Evolutionary conservation across 768 basidiomycete species (phyloP).

Genomic region (Boletus rubroflammeus): DNA sequence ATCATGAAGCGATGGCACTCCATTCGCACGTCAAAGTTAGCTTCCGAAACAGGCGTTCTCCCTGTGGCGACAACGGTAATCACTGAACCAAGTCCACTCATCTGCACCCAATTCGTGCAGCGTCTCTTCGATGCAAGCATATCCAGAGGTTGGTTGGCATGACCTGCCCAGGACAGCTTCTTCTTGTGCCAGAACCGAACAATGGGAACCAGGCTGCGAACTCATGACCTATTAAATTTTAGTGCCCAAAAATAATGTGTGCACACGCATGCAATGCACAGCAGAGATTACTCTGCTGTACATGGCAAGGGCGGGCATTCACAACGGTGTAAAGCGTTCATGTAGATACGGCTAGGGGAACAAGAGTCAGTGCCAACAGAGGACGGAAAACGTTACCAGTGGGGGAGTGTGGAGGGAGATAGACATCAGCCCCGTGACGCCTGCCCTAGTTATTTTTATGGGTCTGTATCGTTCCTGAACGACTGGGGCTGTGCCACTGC

Average conservation of each 20-base stretch:
- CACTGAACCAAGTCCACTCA: too few species aligned
- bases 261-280: constrained; percentile 27
- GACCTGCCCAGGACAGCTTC: too few species aligned
- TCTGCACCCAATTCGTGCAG: not conserved
- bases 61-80: not conserved
- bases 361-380: not conserved
- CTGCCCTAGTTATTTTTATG: not conserved
- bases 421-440: not conserved
- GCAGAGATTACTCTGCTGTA: constrained; percentile 21
- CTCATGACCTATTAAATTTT: not conserved
- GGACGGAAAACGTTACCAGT: not conserved
- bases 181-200: not conserved
- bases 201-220: not conserved
- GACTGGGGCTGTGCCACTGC: not conserved
- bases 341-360: not conserved
- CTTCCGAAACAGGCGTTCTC: not conserved
- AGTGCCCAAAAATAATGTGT: constrained; percentile 9
- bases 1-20: not conserved
- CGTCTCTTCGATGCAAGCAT: not conserved
- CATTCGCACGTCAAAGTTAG: not conserved
- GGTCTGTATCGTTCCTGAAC: not conserved
- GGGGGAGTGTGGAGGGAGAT: not conserved
- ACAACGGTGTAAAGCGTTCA: constrained; percentile 13
- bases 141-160: too few species aligned
- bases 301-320: constrained; percentile 26